A percentile compares a stretch with the other conserved stretches of the same genome.
Conservation (phyloP, 441 rosid species). For the Codiaeum variegatum region DNA sequence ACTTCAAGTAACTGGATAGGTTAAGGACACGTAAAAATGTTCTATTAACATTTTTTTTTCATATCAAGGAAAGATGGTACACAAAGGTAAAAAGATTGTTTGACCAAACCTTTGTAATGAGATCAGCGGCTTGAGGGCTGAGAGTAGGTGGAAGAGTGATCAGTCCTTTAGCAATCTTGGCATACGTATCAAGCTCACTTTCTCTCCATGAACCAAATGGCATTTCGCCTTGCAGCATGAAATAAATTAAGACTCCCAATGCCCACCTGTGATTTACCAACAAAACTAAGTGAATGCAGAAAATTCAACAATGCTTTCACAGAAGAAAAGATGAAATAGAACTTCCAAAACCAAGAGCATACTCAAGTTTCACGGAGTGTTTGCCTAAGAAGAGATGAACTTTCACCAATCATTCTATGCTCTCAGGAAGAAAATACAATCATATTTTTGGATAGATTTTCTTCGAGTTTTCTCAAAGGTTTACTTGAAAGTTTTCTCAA, state of each 20-base stretch:
- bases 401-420: too few species aligned
- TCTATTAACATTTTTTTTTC: neutral
- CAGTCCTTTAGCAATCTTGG: slow-evolving; percentile 79
- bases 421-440: too few species aligned
- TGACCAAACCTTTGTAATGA: slow-evolving; percentile 61
- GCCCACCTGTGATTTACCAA: slow-evolving; percentile 72
- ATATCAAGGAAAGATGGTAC: neutral
- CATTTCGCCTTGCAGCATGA: slow-evolving; percentile 78
- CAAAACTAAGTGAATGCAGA: neutral
- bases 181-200: slow-evolving; percentile 66
- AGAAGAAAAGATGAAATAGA: neutral
- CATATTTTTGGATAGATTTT: too few species aligned
- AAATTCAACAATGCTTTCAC: neutral
- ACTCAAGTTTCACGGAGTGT: neutral
- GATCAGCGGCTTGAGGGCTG: slow-evolving; percentile 66
- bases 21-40: slow-evolving; percentile 3
- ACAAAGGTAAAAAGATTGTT: neutral
- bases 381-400: neutral
- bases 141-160: slow-evolving; percentile 51
- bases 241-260: slow-evolving; percentile 75
- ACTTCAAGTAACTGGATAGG: slow-evolving; percentile 67
- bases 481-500: too few species aligned
- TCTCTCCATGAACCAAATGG: slow-evolving; percentile 93
- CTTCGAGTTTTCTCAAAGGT: too few species aligned
- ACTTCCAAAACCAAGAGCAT: neutral